phyloP scores from a whole-genome alignment of 225 moss, liverwort and hornwort species.

The Pseudoscleropodium purum region DNA sequence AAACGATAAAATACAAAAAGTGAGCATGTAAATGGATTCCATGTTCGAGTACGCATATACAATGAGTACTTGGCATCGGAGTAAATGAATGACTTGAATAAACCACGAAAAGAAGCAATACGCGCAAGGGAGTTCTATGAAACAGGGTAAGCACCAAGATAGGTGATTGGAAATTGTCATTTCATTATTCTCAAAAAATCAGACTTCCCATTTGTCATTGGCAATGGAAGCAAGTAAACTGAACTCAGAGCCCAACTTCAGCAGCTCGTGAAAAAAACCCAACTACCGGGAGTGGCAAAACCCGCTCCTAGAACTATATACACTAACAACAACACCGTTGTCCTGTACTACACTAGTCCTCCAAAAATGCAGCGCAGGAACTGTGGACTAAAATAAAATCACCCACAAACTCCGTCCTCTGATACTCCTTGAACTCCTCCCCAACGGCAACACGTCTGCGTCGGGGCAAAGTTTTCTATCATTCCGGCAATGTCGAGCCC shows the following conservation, averaged over 20 bases:
- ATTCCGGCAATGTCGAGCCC: slow-evolving; percentile 13
- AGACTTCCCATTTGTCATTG: slow-evolving; percentile 10
- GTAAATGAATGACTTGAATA: neutral
- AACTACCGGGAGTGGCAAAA: slow-evolving; percentile 26
- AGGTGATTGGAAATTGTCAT: neutral
- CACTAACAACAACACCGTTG: neutral
- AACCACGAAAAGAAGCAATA: neutral
- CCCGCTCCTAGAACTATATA: slow-evolving; percentile 23
- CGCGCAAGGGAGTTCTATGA: neutral
- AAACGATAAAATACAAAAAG: neutral
- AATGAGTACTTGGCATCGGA: neutral
- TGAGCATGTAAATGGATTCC: neutral
- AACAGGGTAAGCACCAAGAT: neutral
- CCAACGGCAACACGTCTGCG: neutral
- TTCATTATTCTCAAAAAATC: slow-evolving; percentile 21
- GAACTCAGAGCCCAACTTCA: slow-evolving; percentile 27
- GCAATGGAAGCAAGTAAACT: slow-evolving; percentile 19
- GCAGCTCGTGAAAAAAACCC: slow-evolving; percentile 19
- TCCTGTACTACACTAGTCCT: slow-evolving; percentile 11
- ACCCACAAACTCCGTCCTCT: slow-evolving; percentile 1
- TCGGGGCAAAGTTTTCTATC: neutral
- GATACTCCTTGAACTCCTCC: neutral
- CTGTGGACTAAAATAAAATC: slow-evolving; percentile 7
- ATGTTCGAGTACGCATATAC: neutral
- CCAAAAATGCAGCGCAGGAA: slow-evolving; percentile 19